These are phyloP conservation scores for Ramaria rubella DNA, from an alignment of 768 basidiomycete species.

Conservation along the genomic window DNA sequence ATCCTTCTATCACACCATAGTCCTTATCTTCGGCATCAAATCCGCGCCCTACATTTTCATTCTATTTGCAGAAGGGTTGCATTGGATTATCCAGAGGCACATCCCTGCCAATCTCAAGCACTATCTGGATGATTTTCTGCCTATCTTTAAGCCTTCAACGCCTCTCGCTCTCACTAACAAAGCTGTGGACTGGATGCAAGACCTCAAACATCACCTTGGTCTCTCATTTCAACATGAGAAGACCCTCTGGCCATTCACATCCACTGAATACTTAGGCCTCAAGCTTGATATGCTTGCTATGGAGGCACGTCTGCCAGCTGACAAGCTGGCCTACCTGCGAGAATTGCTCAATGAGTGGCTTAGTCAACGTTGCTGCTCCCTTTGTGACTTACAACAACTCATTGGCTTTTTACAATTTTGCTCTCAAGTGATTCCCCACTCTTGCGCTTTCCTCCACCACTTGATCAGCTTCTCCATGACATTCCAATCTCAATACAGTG, in stretches of 20 bases:
- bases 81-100: conserved; percentile 31
- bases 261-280: conserved; percentile 17
- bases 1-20: conserved; percentile 24
- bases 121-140: conserved; percentile 33
- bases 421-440: conserved; percentile 29
- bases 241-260: conserved; percentile 11
- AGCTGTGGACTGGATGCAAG: conserved; percentile 27
- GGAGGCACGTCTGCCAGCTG: conserved; percentile 27
- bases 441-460: conserved; percentile 23
- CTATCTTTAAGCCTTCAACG: conserved; percentile 6
- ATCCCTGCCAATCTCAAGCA: conserved; percentile 27
- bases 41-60: conserved; percentile 36
- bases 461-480: conserved; percentile 25
- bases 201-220: conserved; percentile 25
- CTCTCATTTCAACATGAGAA: too few species aligned
- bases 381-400: conserved; percentile 27
- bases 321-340: conserved; percentile 24
- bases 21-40: conserved; percentile 28
- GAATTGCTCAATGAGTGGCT: conserved; percentile 21
- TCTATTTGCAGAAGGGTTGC: too few species aligned
- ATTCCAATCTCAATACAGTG: conserved; percentile 19
- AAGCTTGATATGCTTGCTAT: conserved; percentile 19
- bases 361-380: conserved; percentile 14
- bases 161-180: not conserved
- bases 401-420: conserved; percentile 30